Evolutionary conservation across 768 basidiomycete genomes (phyloP).

Genomic region (Cubamyces sp.): DNA sequence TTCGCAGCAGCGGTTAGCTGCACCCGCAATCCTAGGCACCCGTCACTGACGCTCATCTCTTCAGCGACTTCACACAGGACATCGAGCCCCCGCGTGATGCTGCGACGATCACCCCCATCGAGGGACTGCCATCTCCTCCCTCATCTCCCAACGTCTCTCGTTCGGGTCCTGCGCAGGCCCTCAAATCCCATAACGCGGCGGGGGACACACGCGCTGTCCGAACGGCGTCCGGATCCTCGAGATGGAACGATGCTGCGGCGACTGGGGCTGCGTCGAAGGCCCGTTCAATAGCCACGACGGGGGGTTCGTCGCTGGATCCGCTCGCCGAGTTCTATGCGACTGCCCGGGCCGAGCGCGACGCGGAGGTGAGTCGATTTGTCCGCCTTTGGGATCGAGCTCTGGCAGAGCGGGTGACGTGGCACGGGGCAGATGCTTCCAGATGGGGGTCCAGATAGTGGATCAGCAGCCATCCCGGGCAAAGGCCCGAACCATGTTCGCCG

Average conservation of each 20-base stretch:
- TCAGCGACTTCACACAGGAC: constrained; percentile 30
- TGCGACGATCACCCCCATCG: constrained; percentile 40
- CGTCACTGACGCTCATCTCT: constrained; percentile 14
- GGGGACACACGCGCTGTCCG: neutral
- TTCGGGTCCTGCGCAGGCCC: neutral
- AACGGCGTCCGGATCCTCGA: neutral
- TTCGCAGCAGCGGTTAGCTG: constrained; percentile 4
- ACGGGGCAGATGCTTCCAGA: constrained; percentile 12
- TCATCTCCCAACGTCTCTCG: neutral
- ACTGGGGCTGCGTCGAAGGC: neutral
- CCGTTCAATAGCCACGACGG: neutral
- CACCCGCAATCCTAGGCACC: neutral
- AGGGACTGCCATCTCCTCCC: constrained; percentile 21
- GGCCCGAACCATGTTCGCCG: neutral
- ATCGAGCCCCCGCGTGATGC: constrained; percentile 9
- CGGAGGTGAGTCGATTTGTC: constrained; percentile 40
- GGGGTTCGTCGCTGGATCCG: constrained; percentile 46
- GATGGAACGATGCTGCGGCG: neutral
- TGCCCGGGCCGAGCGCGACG: constrained; percentile 54
- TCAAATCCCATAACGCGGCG: neutral
- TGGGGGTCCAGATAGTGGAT: neutral
- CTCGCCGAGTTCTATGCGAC: constrained; percentile 65
- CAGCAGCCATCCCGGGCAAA: neutral
- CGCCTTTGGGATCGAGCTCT: neutral
- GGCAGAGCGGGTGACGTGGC: constrained; percentile 5